Conservation (phyloP, 352 stramenopile species). For the Thalassiosira sp. region DNA sequence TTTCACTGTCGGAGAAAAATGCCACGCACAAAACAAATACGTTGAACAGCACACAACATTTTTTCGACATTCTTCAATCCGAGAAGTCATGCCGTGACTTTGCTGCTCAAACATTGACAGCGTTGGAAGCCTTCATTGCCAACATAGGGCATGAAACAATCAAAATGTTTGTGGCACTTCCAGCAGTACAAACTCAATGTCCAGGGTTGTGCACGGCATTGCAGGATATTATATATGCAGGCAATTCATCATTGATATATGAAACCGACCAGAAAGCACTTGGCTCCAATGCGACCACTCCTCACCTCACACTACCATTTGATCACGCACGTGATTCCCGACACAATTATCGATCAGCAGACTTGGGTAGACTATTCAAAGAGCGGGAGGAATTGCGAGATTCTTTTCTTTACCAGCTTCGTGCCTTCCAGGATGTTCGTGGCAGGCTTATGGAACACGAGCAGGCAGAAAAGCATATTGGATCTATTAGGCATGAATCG, state of each 20-base stretch:
- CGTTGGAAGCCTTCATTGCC: constrained; percentile 34
- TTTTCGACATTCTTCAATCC: constrained; percentile 39
- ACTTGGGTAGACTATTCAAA: constrained; percentile 65
- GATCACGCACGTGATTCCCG: constrained; percentile 71
- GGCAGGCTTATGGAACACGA: constrained; percentile 56
- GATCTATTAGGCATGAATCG: constrained; percentile 49
- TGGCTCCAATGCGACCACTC: constrained; percentile 29
- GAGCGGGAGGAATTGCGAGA: constrained; percentile 76
- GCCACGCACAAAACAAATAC: not conserved
- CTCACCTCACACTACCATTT: constrained; percentile 75
- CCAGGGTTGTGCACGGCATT: constrained; percentile 24
- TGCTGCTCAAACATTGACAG: constrained; percentile 30
- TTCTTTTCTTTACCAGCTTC: constrained; percentile 71
- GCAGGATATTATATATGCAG: constrained; percentile 30
- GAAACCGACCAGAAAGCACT: constrained; percentile 41
- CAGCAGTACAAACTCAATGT: constrained; percentile 24
- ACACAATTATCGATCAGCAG: constrained; percentile 67
- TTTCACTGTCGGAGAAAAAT: constrained; percentile 46
- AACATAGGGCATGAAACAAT: constrained; percentile 44
- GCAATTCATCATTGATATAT: constrained; percentile 30
- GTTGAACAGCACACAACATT: not conserved
- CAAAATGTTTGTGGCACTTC: constrained; percentile 38
- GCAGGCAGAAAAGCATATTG: constrained; percentile 44
- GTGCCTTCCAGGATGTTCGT: constrained; percentile 69
- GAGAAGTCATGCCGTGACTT: constrained; percentile 46